Percentiles rank a stretch among this genome's conserved stretches.
Evolutionary conservation across 1,139 yeast species (phyloP).

Genomic region (Pichia sp.): DNA sequence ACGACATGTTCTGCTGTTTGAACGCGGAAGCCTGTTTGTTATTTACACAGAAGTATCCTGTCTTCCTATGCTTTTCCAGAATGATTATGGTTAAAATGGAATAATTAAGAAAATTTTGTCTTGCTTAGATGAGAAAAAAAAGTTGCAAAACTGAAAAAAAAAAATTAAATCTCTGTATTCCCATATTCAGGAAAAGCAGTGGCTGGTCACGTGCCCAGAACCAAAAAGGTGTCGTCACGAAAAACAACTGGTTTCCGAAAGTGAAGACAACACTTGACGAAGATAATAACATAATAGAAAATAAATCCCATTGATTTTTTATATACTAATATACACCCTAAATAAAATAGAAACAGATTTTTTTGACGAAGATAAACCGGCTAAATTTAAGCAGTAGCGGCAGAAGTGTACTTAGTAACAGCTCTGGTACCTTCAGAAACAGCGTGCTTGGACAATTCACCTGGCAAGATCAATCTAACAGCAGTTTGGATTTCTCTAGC

Average conservation of each 20-base stretch:
- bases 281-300: not conserved
- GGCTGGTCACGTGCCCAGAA: not conserved
- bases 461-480: conserved; percentile 97
- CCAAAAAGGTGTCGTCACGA: not conserved
- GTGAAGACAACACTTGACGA: no score
- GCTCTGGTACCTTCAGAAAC: conserved; percentile 99
- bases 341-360: conserved; percentile 23
- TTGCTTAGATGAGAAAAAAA: not conserved
- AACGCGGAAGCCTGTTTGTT: not conserved
- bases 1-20: conserved; percentile 17
- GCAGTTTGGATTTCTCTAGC: conserved; percentile 99
- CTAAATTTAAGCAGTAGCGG: conserved; percentile 44
- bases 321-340: conserved; percentile 32
- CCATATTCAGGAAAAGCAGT: not conserved
- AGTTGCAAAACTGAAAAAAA: conserved; percentile 4
- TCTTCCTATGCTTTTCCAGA: not conserved
- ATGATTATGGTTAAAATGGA: not conserved
- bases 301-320: conserved; percentile 22
- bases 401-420: conserved; percentile 97
- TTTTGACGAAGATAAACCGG: conserved; percentile 13
- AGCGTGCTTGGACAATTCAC: conserved; percentile 99
- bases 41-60: not conserved
- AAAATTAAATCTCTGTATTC: not conserved
- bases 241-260: no score
- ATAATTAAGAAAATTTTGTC: conserved; percentile 10